These are phyloP conservation scores for Tylopilus vinaceipallidus DNA, from an alignment of 768 basidiomycete species.

Conservation along the genomic window DNA sequence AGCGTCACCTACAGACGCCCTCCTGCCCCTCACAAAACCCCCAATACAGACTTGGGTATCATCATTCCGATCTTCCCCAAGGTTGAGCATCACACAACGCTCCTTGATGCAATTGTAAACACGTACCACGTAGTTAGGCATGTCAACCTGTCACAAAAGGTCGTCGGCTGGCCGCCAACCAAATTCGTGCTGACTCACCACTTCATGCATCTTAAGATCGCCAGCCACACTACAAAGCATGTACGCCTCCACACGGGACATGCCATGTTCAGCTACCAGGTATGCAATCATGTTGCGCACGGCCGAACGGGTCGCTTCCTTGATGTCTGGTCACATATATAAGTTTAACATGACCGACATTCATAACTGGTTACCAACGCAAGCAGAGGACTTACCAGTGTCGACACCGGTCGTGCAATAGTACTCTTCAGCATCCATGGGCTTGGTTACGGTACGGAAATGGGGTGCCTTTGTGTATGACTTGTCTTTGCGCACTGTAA, in stretches of 20 bases:
- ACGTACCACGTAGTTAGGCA: conserved; percentile 63
- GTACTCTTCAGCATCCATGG: conserved; percentile 33
- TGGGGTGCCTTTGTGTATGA: conserved; percentile 59
- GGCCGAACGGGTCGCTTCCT: conserved; percentile 53
- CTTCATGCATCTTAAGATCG: conserved; percentile 61
- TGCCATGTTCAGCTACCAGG: conserved; percentile 41
- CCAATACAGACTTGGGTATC: conserved; percentile 47
- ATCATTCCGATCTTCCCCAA: conserved; percentile 54
- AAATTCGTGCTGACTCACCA: conserved; percentile 32
- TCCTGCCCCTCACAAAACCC: background rate
- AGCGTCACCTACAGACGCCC: no score
- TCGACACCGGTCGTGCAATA: conserved; percentile 61
- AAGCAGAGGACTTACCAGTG: conserved; percentile 30
- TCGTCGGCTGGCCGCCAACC: background rate
- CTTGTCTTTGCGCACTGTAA: conserved; percentile 56
- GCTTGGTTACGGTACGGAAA: conserved; percentile 37
- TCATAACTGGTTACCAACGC: no score
- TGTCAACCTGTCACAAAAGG: conserved; percentile 45
- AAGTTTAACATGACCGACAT: no score
- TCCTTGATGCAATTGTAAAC: background rate
- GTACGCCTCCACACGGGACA: conserved; percentile 51
- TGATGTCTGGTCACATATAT: conserved; percentile 40
- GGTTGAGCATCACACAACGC: background rate
- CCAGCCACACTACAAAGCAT: conserved; percentile 61
- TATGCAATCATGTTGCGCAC: conserved; percentile 58